Evolutionary conservation across 495 filamentous ascomycete genomes (phyloP).

Genomic region (Neurospora sp.): DNA sequence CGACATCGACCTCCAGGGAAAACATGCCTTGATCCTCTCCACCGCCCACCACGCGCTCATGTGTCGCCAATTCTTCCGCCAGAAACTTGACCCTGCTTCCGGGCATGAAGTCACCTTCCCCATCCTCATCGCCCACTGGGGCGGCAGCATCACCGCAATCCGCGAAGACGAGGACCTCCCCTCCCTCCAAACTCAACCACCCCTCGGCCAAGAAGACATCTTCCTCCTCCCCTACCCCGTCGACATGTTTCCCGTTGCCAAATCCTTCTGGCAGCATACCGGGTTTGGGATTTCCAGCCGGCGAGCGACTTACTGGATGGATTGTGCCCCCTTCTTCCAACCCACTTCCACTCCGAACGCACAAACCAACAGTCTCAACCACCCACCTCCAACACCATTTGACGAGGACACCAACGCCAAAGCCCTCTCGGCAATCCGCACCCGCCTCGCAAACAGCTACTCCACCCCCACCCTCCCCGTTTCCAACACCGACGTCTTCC

Average conservation of each 20-base stretch:
- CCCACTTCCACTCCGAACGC: background rate
- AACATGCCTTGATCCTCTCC: background rate
- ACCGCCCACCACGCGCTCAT: background rate
- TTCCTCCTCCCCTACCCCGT: conserved; percentile 8
- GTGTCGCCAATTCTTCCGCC: background rate
- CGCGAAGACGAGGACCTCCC: background rate
- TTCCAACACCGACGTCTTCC: conserved; percentile 7
- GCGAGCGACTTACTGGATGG: conserved; percentile 11
- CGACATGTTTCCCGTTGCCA: conserved; percentile 2
- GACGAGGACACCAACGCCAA: background rate
- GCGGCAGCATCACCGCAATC: background rate
- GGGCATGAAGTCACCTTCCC: no score
- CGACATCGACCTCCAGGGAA: background rate
- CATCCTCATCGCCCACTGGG: conserved; percentile 4
- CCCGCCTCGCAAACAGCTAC: conserved; percentile 1
- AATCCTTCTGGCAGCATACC: conserved; percentile 20
- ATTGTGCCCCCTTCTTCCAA: background rate
- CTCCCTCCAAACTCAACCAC: background rate
- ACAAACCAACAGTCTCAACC: background rate
- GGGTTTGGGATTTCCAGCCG: conserved; percentile 23
- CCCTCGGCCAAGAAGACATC: conserved; percentile 7
- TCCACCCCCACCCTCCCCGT: background rate
- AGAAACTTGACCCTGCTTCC: background rate
- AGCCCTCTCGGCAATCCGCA: background rate
- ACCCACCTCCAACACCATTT: background rate